Base-by-base conservation (phyloP, 2,329 filamentous ascomycete genomes). In the Hypoxylon sp. region DNA sequence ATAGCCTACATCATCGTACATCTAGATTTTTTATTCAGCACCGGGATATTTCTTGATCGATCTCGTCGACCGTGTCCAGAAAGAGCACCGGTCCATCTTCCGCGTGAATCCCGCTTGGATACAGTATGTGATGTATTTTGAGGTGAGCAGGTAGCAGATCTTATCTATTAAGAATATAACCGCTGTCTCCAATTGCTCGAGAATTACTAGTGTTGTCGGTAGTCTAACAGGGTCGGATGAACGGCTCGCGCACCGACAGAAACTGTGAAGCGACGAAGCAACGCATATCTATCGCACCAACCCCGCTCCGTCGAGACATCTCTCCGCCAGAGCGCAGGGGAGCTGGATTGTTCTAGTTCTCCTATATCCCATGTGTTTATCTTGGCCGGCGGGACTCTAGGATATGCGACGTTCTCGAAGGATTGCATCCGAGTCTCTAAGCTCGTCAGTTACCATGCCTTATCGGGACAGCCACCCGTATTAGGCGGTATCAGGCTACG, bases 1-100 rank as follows among this genome's bases (percentile, higher is more conserved):
- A 46, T 7, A 52, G 17, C 24, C 48, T 65, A 72, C 68, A 72
- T 72, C 70, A 69, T 72, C 66, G 57, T 69, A 69, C 70, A 66
- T 67, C 24, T 46, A 15, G 54, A 50, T 21, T 60, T 27, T 27
- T 35, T 52, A 63, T 66, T 57, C 48, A 57, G 50, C 31, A 56
- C 35, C 53, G 53, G 53, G 29, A 57, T 17, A 48, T 57, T 21
- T 58, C 29, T 42, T 63, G 3, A 55, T 63, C 17, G 61, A 56
- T 70, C 54, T 58, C 3, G 65, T 64, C 55, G 52, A 62, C 62
- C 50, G 42, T 56, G 17, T 39, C 55, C 58, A 44, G 54, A 68
- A 64, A 48, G 29, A 62, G 67, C 13, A 64, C 17, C 47, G 31
- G 39, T 17, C 59, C 37, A 21, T 39, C 62, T 17, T 61, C 58